A percentile compares a stretch with the other conserved stretches of the same genome.
Evolutionary conservation across 2,329 filamentous ascomycete genomes (phyloP).

Genomic region (Arthrobotrys entomopaga): DNA sequence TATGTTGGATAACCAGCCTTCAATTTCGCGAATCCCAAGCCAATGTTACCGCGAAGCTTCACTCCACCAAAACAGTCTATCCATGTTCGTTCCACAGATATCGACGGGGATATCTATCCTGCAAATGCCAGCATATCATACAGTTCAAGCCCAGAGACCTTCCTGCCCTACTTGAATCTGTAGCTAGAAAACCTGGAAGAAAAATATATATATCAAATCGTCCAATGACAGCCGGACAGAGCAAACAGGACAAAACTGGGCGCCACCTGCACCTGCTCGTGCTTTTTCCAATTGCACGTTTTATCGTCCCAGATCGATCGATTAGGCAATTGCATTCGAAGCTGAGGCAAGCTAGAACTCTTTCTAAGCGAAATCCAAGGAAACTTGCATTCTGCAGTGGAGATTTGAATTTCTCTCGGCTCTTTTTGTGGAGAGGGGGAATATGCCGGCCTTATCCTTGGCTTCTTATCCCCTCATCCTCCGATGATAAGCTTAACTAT

Average conservation of each 20-base stretch:
- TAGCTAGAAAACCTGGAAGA: slow-evolving; percentile 10
- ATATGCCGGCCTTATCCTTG: slow-evolving; percentile 20
- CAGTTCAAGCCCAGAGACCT: too few relatives aligned
- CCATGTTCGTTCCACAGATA: not conserved
- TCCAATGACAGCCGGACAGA: slow-evolving; percentile 38
- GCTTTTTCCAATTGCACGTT: slow-evolving; percentile 2
- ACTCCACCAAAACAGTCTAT: not conserved
- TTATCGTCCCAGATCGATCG: slow-evolving; percentile 15
- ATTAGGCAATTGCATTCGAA: slow-evolving; percentile 40
- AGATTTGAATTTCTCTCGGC: not conserved
- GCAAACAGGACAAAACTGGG: slow-evolving; percentile 13
- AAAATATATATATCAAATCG: not conserved
- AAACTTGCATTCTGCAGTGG: slow-evolving; percentile 7
- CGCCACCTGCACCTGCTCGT: slow-evolving; percentile 24
- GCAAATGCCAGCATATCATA: not conserved
- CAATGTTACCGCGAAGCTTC: not conserved
- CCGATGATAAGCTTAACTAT: slow-evolving; percentile 40
- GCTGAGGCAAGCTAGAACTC: slow-evolving; percentile 12
- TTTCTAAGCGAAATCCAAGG: slow-evolving; percentile 8
- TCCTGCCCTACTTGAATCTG: not conserved
- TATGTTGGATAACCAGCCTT: not conserved
- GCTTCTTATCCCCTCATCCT: not conserved
- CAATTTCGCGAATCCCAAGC: not conserved
- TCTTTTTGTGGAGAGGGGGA: slow-evolving; percentile 13
- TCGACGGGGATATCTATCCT: slow-evolving; percentile 5